Evolutionary conservation across 78 protist genomes (phyloP), one percentile per base, ranked within the genome.

Genomic region (Dictyostelium capitatum): DNA sequence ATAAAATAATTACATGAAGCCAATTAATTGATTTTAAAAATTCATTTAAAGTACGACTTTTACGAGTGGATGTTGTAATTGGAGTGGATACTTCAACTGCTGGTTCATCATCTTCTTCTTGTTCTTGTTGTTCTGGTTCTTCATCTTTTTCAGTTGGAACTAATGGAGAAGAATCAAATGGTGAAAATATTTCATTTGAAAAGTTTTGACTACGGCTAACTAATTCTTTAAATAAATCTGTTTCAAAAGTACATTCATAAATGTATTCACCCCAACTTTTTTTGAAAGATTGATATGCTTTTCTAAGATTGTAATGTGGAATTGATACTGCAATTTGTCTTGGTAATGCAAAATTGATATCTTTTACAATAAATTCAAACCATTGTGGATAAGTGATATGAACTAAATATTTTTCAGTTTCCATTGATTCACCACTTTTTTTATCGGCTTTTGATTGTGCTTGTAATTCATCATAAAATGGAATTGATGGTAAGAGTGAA

Each of bases 361-460:
- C 92, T 32, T 84, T 84, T 19, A 84, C 83, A 50, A 84, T 62
- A 47, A 84, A 84, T 47, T 84, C 92, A 19, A 84, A 84, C 92
- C 92, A 84, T 79, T 84, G 78, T 53, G 92, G 92, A 30, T 74
- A 84, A 30, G 92, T 74, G 57, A 84, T 84, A 80, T 84, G 92
- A 17, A 84, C 92, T 28, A 43, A 69, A 56, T 84, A 84, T 23
- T 75, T 75, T 73, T 73, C 78, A 37, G 50, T 48, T 15, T 67
- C 75, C 43, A 37, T 37, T 37, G 2, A 1, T 3, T 37, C 43
- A 3, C 59, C 59, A 15, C 12, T 11, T 53, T 53, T 53, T 48
- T 37, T 37, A 2, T 37, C 43, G 1, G 43, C 43, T 48, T 51
- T 32, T 6, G 75, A 25, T 4, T 43, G 46, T 15, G 20, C 23